These are phyloP conservation scores for Magnaporthiopsis poae DNA, from an alignment of 2,329 filamentous ascomycete species.

Conservation along the genomic window DNA sequence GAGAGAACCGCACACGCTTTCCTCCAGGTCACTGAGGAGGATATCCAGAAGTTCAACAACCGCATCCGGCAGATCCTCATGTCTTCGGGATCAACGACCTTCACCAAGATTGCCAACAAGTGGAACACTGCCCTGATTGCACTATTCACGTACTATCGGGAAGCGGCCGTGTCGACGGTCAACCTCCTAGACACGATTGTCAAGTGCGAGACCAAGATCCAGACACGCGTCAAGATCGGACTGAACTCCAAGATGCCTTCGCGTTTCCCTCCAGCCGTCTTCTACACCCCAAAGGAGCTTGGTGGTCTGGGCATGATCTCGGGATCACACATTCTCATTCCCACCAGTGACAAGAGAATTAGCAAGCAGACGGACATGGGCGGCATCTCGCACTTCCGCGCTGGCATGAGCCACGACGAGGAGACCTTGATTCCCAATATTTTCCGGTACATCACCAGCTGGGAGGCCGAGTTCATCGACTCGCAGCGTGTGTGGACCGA, in stretches of 20 bases:
- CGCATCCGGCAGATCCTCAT: conserved; percentile 96
- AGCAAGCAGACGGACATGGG: conserved; percentile 96
- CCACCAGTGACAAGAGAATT: conserved; percentile 95
- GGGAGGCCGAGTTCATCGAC: conserved; percentile 98
- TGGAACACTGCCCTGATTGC: conserved; percentile 98
- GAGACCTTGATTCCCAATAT: conserved; percentile 98
- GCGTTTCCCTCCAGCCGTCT: conserved; percentile 93
- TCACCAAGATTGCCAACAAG: conserved; percentile 99
- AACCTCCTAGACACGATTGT: conserved; percentile 93
- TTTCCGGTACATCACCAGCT: conserved; percentile 97
- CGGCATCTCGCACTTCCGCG: conserved; percentile 90
- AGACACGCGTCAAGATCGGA: conserved; percentile 96
- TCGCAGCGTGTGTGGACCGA: conserved; percentile 98
- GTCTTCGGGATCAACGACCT: conserved; percentile 98
- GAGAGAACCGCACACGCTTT: conserved; percentile 96
- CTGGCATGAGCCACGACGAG: conserved; percentile 96
- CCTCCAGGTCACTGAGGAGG: conserved; percentile 92
- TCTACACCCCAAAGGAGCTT: conserved; percentile 96
- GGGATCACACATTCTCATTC: conserved; percentile 93
- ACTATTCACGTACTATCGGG: conserved; percentile 95
- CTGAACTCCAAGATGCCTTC: conserved; percentile 99
- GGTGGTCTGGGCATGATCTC: conserved; percentile 98
- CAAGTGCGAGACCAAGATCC: conserved; percentile 98
- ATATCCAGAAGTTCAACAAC: conserved; percentile 98
- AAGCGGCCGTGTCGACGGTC: conserved; percentile 91